phyloP scores from a whole-genome alignment of 306 rosid species.

The Nissolia schottii region DNA sequence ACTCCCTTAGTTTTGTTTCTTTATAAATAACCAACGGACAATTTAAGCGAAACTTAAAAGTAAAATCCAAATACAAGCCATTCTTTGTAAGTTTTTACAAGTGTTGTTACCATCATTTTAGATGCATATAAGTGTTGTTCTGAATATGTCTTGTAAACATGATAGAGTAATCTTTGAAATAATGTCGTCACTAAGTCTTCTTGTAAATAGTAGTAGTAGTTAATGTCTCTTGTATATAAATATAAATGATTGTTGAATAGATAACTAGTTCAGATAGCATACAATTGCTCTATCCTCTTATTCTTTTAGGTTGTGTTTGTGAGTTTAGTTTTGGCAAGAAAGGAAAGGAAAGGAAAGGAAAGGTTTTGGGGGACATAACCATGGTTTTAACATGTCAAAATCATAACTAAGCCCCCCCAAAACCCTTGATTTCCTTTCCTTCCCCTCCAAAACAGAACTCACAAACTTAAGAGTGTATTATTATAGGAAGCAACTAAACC shows the following conservation, averaged over 20 bases:
- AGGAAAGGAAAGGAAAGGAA: too few species aligned
- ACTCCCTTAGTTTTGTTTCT: not conserved
- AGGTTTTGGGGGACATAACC: too few species aligned
- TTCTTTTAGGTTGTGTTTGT: too few species aligned
- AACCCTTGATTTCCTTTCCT: too few species aligned
- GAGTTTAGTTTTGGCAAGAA: too few species aligned
- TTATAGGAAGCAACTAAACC: slow-evolving; percentile 10
- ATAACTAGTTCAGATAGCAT: not conserved
- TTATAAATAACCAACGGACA: not conserved
- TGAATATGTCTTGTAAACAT: not conserved
- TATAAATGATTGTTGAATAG: not conserved
- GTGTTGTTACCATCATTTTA: not conserved
- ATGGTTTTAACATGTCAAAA: too few species aligned
- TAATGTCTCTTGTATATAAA: not conserved
- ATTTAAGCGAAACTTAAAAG: not conserved
- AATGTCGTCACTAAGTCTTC: not conserved
- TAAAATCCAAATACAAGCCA: slow-evolving; percentile 6
- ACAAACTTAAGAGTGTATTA: not conserved
- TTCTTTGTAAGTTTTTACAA: not conserved
- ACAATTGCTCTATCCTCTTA: not conserved
- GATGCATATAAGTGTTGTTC: not conserved
- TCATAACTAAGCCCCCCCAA: too few species aligned
- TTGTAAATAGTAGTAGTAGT: not conserved
- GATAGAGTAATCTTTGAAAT: not conserved
- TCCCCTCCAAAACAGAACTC: too few species aligned